These are phyloP conservation scores for Wickerhamiella kazuoi DNA, from an alignment of 805 yeast species.

Conservation along the genomic window DNA sequence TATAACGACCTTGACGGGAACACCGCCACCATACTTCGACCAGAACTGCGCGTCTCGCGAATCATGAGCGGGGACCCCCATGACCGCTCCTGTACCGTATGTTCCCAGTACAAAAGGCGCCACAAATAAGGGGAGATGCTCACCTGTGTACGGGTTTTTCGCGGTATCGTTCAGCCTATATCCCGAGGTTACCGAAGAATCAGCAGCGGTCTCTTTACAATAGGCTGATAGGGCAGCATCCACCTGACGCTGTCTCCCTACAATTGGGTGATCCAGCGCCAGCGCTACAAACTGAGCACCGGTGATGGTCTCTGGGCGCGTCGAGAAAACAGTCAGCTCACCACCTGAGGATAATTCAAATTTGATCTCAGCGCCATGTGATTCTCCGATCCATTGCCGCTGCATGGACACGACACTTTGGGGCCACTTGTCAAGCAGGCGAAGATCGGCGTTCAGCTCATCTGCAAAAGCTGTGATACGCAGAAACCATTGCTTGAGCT, in stretches of 20 bases:
- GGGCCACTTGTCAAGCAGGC: conserved; percentile 61
- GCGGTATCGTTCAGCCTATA: conserved; percentile 29
- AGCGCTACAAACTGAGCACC: conserved; percentile 73
- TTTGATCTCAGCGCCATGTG: conserved; percentile 54
- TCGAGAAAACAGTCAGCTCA: conserved; percentile 48
- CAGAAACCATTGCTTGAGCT: conserved; percentile 83
- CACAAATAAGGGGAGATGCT: conserved; percentile 52
- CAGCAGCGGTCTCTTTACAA: neutral
- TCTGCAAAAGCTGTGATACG: conserved; percentile 72
- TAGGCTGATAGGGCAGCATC: conserved; percentile 16
- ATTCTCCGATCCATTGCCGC: conserved; percentile 81
- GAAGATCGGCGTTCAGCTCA: conserved; percentile 47
- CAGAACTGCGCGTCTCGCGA: conserved; percentile 70
- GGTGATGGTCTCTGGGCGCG: conserved; percentile 76
- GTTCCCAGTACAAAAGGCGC: conserved; percentile 79
- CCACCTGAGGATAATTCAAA: no score
- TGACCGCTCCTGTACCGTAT: conserved; percentile 87
- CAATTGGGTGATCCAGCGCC: conserved; percentile 52
- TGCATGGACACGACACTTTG: conserved; percentile 79
- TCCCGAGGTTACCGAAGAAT: conserved; percentile 27
- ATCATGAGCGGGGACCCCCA: conserved; percentile 97
- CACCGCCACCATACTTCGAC: conserved; percentile 29
- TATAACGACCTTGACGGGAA: conserved; percentile 1
- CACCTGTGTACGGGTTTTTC: conserved; percentile 38
- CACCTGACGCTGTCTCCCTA: conserved; percentile 21